These are phyloP conservation scores for Colletotrichum falcatum DNA, from an alignment of 2,329 filamentous ascomycete species.

Conservation along the genomic window DNA sequence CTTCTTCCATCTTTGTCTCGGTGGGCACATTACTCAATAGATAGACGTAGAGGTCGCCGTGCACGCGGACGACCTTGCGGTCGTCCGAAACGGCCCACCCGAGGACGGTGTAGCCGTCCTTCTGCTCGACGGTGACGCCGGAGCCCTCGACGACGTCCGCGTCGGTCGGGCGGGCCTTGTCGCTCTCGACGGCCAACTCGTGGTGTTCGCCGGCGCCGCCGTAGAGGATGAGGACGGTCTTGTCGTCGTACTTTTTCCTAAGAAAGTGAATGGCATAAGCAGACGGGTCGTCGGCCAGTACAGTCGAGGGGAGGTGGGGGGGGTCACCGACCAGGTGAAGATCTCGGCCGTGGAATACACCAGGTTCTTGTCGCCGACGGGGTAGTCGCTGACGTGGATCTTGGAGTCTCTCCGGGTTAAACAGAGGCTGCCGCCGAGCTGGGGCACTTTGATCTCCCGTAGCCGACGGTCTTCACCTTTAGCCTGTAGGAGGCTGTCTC, in stretches of 20 bases:
- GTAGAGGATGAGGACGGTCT: slow-evolving; percentile 71
- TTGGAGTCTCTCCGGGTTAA: slow-evolving; percentile 71
- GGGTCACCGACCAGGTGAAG: slow-evolving; percentile 61
- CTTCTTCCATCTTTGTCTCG: too few species aligned
- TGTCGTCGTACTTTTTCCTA: slow-evolving; percentile 67
- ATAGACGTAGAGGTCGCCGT: slow-evolving; percentile 34
- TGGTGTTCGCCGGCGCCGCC: slow-evolving; percentile 69
- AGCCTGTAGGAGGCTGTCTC: slow-evolving; percentile 70
- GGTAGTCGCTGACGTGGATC: slow-evolving; percentile 73
- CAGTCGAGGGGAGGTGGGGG: too few species aligned
- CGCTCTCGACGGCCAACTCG: slow-evolving; percentile 62
- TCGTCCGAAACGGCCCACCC: slow-evolving; percentile 40
- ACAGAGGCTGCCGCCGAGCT: slow-evolving; percentile 64
- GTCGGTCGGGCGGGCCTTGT: slow-evolving; percentile 13
- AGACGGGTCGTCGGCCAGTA: accelerated
- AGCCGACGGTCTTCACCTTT: slow-evolving; percentile 63
- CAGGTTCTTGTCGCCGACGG: slow-evolving; percentile 66
- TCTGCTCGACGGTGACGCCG: slow-evolving; percentile 27
- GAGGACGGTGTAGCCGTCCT: slow-evolving; percentile 35
- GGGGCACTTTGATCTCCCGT: slow-evolving; percentile 67
- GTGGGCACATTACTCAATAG: slow-evolving; percentile 47
- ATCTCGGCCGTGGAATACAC: slow-evolving; percentile 76
- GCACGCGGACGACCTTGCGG: slow-evolving; percentile 38
- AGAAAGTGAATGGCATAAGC: neutral
- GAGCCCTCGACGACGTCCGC: slow-evolving; percentile 37